Evolutionary conservation across 1,284 basidiomycete genomes (phyloP), one percentile per base, ranked within the genome.

Genomic region (Microbotryum silenes-acaulis): DNA sequence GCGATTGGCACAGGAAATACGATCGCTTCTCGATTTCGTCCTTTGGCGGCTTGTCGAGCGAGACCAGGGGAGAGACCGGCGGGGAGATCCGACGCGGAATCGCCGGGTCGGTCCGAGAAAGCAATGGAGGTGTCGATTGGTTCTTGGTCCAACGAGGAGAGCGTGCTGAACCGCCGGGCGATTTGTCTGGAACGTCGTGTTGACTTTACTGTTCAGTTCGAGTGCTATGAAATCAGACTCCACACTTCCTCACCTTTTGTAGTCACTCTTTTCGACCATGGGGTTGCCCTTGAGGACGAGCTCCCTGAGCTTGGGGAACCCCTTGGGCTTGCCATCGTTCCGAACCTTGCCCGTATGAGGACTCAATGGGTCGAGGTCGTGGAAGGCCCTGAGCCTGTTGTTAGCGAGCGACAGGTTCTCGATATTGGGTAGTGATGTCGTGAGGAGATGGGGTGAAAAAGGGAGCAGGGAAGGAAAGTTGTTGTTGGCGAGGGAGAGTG

Each of bases 251-350:
- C 67, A 87, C 89, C 82, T 81, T 76, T 84, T 81, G 74, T 87
- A 85, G 54, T 81, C 76, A 66, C 81, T 78, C 56, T 82, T 78
- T 57, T 87, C 84, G 45, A 79, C 72, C 51, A 94, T 68, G 2
- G 90, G 91, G 72, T 92, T 94, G 25, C 86, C 89, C 10, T 81
- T 77, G 56, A 93, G 76, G 48, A 94, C 81, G 50, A 94, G 75
- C 76, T 94, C 91, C 59, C 84, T 80, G 52, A 91, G 75, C 18
- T 71, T 64, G 14, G 42, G 54, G 52, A 65, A 63, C 68, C 83
- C 84, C 53, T 69, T 69, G 14, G 62, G 61, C 52, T 65, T 62
- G 53, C 51, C 58, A 59, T 68, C 67, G 9, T n/a, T 53, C 9
- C 70, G 54, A 21, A 57, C 44, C 46, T 59, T 66, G 33, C 62